phyloP scores from a whole-genome alignment of 1,284 basidiomycete genomes.

The Tilletia caries region DNA sequence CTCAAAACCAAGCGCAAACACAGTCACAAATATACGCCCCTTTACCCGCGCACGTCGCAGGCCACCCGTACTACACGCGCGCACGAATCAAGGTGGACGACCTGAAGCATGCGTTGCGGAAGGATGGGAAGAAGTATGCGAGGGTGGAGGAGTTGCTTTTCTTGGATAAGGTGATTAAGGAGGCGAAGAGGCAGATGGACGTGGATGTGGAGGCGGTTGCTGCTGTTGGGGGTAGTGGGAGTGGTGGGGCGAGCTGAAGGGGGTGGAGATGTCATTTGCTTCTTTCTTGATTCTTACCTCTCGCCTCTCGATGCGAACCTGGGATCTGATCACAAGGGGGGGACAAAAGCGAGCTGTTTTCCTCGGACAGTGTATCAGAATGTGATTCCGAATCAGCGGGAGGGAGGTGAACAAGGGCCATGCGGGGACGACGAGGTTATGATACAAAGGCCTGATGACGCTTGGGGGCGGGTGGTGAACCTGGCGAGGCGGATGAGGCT shows the following conservation, averaged over 20 bases:
- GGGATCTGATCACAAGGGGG: too few relatives aligned
- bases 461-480: too few relatives aligned
- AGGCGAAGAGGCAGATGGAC: conserved; percentile 26
- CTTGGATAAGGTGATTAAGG: conserved; percentile 48
- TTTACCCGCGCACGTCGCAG: background rate
- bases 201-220: background rate
- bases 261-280: background rate
- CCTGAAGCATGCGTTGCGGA: conserved; percentile 47
- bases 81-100: conserved; percentile 49
- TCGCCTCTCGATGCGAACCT: background rate
- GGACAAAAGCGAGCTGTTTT: too few relatives aligned
- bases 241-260: background rate
- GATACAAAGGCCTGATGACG: too few relatives aligned
- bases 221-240: conserved; percentile 2
- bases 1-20: background rate
- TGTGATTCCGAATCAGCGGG: too few relatives aligned
- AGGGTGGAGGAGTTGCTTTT: conserved; percentile 51
- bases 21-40: conserved; percentile 12
- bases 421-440: too few relatives aligned
- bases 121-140: conserved; percentile 47
- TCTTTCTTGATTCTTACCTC: background rate
- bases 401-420: too few relatives aligned
- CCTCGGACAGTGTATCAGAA: background rate
- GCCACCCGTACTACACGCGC: conserved; percentile 21
- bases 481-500: too few relatives aligned